Base-by-base conservation (phyloP, 164 flowering plant species). In the Berberis thunbergii region DNA sequence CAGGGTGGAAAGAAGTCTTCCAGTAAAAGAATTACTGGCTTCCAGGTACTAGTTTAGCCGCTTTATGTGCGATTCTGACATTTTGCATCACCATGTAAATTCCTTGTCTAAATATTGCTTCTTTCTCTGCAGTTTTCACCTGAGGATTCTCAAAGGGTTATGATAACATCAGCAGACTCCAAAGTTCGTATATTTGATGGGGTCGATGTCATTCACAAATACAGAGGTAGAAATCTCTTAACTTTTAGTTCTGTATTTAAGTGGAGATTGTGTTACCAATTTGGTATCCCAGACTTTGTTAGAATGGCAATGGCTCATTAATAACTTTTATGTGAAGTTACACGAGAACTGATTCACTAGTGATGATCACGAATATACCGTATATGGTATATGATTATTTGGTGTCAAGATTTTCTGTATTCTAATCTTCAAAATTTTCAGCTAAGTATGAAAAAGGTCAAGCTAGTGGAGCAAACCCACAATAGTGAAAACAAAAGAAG, bases 91-190 rank as follows among this genome's bases (percentile, higher is more conserved):
- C 1, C 11, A 1, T 26, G 2, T 52, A 52, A 3, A 52, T 9
- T 48, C 10, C 54, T 42, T 13, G 45, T 56, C 54, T 73, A 64
- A 66, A 52, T 13, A 42, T 66, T 50, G 41, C 13, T 41, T 48
- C 11, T 11, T 13, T 64, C 40, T 67, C 65, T 71, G 49, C 89
- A 92, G 96, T 86, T 84, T 72, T 74, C 79, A 41, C 72, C 66
- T 2, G 83, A 83, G 44, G 75, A 78, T 50, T 66, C 80, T 66
- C 80, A 70, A 49, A 83, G 78, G 64, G 74, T 88, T 26, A 84
- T 92, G 84, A 76, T 89, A 48, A 74, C 89, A 39, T 89, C 96
- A 7, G 96, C 85, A 52, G 97, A 89, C 64, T 87, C 97, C 43
- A 88, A 79, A 78, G 66, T 92, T 53, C 83, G 87, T 0, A 79